These are phyloP conservation scores for Sapria himalayana DNA, from an alignment of 345 rosid genomes.

Conservation along the genomic window DNA sequence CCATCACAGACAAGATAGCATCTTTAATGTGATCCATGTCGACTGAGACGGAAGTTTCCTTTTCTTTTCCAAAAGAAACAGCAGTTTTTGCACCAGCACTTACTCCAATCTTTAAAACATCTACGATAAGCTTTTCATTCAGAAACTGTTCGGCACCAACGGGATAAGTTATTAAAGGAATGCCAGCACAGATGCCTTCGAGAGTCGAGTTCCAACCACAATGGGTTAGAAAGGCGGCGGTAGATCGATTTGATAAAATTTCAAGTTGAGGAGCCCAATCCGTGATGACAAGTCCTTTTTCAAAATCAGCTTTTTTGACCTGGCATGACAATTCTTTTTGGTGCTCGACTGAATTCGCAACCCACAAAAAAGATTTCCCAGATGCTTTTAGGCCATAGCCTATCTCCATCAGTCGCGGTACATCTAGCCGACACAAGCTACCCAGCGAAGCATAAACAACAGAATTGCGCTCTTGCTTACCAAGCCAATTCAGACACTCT, in stretches of 20 bases:
- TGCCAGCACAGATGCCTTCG: constrained; percentile 35
- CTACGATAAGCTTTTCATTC: constrained; percentile 47
- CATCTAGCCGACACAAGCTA: constrained; percentile 43
- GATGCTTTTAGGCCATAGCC: constrained; percentile 52
- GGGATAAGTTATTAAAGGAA: constrained; percentile 83
- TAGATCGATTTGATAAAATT: constrained; percentile 40
- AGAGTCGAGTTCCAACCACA: constrained; percentile 83
- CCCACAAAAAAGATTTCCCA: constrained; percentile 53
- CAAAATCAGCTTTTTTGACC: constrained; percentile 11
- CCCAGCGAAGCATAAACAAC: constrained; percentile 65
- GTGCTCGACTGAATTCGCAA: constrained; percentile 24
- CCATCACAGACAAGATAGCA: constrained; percentile 29
- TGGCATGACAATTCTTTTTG: no score
- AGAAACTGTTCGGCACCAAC: constrained; percentile 52
- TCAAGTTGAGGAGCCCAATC: constrained; percentile 84
- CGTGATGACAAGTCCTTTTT: constrained; percentile 40
- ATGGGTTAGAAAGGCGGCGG: constrained; percentile 59
- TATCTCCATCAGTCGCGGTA: constrained; percentile 41
- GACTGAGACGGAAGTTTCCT: constrained; percentile 35
- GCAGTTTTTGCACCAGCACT: constrained; percentile 37
- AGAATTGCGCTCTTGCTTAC: constrained; percentile 26
- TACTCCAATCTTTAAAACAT: constrained; percentile 40
- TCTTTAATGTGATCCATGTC: constrained; percentile 21
- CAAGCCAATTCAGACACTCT: constrained; percentile 33
- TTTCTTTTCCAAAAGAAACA: constrained; percentile 66